Evolutionary conservation across 2,329 filamentous ascomycete genomes (phyloP).

Genomic region (Periconia sp.): DNA sequence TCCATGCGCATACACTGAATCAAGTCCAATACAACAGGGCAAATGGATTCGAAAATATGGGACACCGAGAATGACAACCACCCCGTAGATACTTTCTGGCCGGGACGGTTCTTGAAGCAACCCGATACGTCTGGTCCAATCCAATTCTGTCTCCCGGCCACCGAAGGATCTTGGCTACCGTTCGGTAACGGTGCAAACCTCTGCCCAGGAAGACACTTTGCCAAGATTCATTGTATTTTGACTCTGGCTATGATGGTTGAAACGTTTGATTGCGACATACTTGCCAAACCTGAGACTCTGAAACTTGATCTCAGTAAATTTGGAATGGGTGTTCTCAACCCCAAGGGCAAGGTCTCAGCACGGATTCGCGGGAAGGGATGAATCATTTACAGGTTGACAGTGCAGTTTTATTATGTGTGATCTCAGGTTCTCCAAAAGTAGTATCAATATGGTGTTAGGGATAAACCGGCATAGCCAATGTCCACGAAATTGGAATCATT

Average conservation of each 20-base stretch:
- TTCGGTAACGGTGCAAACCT: constrained; percentile 36
- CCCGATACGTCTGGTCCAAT: constrained; percentile 14
- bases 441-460: too few relatives aligned
- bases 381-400: too few relatives aligned
- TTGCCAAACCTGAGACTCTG: constrained; percentile 4
- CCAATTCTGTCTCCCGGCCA: constrained; percentile 24
- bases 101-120: constrained; percentile 35
- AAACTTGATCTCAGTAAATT: constrained; percentile 8
- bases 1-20: too few relatives aligned
- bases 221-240: constrained; percentile 39
- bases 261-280: constrained; percentile 10
- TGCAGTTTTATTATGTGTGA: too few relatives aligned
- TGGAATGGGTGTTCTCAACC: constrained; percentile 9
- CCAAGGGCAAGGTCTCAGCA: constrained; percentile 5
- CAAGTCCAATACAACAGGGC: neutral
- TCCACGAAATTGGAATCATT: too few relatives aligned
- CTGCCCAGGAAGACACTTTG: constrained; percentile 42
- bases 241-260: constrained; percentile 33
- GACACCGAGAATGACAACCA: constrained; percentile 22
- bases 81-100: constrained; percentile 37
- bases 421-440: too few relatives aligned
- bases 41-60: constrained; percentile 33
- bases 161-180: constrained; percentile 37
- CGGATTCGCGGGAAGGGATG: constrained; percentile 2
- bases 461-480: too few relatives aligned